Evolutionary conservation across 2,329 filamentous ascomycete genomes (phyloP), one percentile per base, ranked within the genome.

Genomic region (Phialocephala sp.): DNA sequence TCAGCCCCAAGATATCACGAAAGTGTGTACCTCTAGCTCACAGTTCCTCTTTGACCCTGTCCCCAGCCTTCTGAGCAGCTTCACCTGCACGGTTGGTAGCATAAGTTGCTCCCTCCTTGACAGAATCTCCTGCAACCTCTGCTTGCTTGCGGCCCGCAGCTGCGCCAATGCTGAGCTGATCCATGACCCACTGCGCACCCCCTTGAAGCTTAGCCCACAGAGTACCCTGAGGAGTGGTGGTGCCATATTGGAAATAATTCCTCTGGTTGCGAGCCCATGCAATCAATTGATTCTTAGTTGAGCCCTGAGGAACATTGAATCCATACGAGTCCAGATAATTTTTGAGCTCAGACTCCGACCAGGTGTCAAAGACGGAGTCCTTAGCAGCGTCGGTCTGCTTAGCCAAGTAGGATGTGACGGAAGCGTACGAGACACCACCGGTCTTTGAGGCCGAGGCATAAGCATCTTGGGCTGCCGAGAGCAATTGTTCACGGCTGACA

Each of bases 281-380:
- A 67, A 87, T 86, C 22, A 94, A 82, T 74, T 93, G 85, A 66
- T 94, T 90, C 63, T 72, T 74, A 37, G 65, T 72, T n/a, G 72
- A 73, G 6, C 68, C 74, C 69, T 77, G 74, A 54, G 72, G 73
- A 45, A 73, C 73, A 1, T 69, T 65, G 47, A 94, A 81, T 43
- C 92, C 92, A 69, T 93, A 94, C 68, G 87, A 90, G 75, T 94
- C 91, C 8, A 94, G 85, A 74, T 94, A 94, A 0, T 86, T 81
- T 82, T 94, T 94, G 68, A 95, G 81, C 32, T 94, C 72, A 47
- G 82, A 84, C 59, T 84, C 81, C 27, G 83, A 90, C 91, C 91
- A 94, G 0, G 86, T 86, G 60, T 93, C 87, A 69, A 94, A 94
- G 0, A 85, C 82, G 27, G 79, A 82, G 57, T 87, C 81, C 80